Evolutionary conservation across 2,329 filamentous ascomycete genomes (phyloP), one percentile per base, ranked within the genome.

Genomic region (Ophiognomonia clavigignenti-juglandacearum): DNA sequence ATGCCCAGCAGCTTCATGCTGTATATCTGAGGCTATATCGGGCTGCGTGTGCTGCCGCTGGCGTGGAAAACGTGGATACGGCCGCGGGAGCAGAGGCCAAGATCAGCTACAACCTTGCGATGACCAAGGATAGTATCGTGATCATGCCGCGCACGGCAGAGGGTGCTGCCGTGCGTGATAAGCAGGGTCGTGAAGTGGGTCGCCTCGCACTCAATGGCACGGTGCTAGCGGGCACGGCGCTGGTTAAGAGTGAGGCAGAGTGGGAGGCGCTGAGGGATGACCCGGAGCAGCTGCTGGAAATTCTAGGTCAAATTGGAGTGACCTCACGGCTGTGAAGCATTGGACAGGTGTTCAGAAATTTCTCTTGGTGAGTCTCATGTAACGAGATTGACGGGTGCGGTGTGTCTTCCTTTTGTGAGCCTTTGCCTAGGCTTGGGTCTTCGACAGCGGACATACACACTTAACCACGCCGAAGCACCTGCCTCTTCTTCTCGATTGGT

Each of bases 81-180:
- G 24, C 24, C 24, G 24, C 24, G 24, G 24, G 24, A 6, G 24
- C 24, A 10, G 68, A 72, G 52, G 71, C 77, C 0, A 56, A 55
- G n/a, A 78, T 83, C 39, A 82, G 78, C 61, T 85, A 85, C 60
- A 85, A 84, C 57, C 62, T 84, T 53, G 80, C 75, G 41, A 70
- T 85, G 65, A 84, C 80, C 18, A 65, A 66, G 48, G 63, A 62
- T 14, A 67, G 64, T 1, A 69, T 85, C 59, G 76, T 75, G 0
- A 50, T 85, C 1, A 73, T 74, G 50, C 81, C 81, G 1, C 67
- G 81, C 2, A 54, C 69, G 2, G 67, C 72, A 0, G 80, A 83
- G 56, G 79, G 80, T 0, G 60, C 60, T 1, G 54, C 57, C 16
- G 52, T 62, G 4, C 54, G 48, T 3, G 47, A 58, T 27, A 53